A percentile compares a stretch with the other conserved stretches of the same genome.
Evolutionary conservation across 176 grass and related monocot species (phyloP).

Genomic region (Phoenix dactylifera): DNA sequence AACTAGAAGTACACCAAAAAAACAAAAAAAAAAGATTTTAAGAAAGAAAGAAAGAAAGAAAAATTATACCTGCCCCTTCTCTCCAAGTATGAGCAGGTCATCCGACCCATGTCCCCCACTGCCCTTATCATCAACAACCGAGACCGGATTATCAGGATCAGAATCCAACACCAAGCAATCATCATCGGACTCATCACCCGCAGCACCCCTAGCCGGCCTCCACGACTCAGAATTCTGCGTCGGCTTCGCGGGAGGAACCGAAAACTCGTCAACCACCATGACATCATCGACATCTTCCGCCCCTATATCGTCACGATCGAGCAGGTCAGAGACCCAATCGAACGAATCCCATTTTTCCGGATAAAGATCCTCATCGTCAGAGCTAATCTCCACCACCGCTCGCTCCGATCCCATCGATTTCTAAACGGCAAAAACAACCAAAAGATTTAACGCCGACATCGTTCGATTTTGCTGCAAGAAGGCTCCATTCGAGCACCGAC

Average conservation of each 20-base stretch:
- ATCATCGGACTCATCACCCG: neutral
- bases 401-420: no score
- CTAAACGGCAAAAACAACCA: no score
- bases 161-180: conserved; percentile 10
- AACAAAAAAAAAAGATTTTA: no score
- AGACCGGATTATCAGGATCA: conserved; percentile 5
- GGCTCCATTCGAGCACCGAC: no score
- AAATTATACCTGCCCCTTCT: conserved; percentile 6
- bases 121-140: neutral
- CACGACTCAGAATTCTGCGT: neutral
- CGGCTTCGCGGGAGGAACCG: neutral
- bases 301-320: neutral
- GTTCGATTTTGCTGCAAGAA: no score
- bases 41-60: no score
- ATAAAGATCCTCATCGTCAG: conserved; percentile 1
- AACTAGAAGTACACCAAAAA: no score
- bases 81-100: conserved; percentile 6
- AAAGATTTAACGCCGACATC: no score
- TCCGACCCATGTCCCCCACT: neutral
- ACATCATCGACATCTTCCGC: neutral
- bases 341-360: neutral
- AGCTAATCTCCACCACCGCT: conserved; percentile 4
- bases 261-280: neutral
- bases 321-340: neutral
- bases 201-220: neutral